Base-by-base conservation (phyloP, 2,329 filamentous ascomycete species). In the Capronia coronata region DNA sequence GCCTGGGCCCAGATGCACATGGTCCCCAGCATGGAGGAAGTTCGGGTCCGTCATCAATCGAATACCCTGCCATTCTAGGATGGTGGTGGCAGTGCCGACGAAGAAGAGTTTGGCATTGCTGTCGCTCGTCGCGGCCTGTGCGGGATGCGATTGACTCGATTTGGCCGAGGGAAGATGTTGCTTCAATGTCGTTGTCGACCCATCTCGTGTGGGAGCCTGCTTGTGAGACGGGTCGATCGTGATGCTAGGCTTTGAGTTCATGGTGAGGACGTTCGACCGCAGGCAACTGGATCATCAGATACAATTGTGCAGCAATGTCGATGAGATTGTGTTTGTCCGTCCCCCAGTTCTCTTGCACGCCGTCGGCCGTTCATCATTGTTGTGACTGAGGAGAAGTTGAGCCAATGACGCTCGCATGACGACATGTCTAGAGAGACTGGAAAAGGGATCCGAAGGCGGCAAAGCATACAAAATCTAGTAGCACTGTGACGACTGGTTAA, bases 1-100 rank as follows among this genome's bases (percentile, higher is more conserved):
- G 1, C 80, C 80, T 0, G 81, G 80, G 0, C 80, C 82, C 1
- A 84, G 73, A 61, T 84, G 80, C 7, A 84, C 79, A 57, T 84
- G 78, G 59, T 83, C 79, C 25, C 80, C 80, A 1, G 75, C 74
- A 58, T 83, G 81, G 0, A 85, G 71, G 64, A 85, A 84, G 64
- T 83, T 83, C 7, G 79, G 78, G 63, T 71, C 68, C 3, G 68
- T 71, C 67, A 71, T 65, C 9, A 71, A 45, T 10, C 66, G 60
- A 19, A 70, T 61, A 1, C 65, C 66, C 38, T 64, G 61, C 68
- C 68, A 70, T 59, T 70, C 66, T 64, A 69, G 54, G 16, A 69
- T 64, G 1, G 64, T 67, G 6, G 67, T 71, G 2, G 68, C 68
- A 4, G 64, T 70, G 6, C 68, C 68, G 2, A 71, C 60, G 39